Percentiles rank a stretch among this genome's conserved stretches.
phyloP scores from a whole-genome alignment of 2,329 filamentous ascomycete genomes.

The Colletotrichum echinochloae region DNA sequence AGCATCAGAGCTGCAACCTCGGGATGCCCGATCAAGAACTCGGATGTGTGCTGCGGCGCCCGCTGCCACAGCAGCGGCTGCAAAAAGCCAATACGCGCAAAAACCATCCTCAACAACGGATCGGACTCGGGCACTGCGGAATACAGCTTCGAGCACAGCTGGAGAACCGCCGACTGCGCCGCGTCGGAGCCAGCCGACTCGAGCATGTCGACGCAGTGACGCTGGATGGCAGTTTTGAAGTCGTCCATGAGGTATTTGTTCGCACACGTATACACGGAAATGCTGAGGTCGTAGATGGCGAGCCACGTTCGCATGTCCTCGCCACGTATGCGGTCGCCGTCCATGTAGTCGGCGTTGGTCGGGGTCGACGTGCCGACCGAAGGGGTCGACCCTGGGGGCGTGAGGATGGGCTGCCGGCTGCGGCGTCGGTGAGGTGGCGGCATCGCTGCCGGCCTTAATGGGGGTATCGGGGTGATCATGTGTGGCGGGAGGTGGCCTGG shows the following conservation, averaged over 20 bases:
- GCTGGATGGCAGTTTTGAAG: constrained; percentile 57
- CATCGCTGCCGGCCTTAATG: constrained; percentile 30
- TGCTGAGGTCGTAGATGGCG: constrained; percentile 58
- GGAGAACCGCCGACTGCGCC: constrained; percentile 57
- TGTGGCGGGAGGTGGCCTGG: constrained; percentile 44
- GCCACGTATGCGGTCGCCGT: constrained; percentile 52
- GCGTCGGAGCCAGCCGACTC: constrained; percentile 57
- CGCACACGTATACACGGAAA: constrained; percentile 63
- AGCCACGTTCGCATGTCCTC: constrained; percentile 62
- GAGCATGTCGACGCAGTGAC: constrained; percentile 59
- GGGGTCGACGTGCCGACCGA: constrained; percentile 34
- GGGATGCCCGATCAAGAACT: constrained; percentile 58
- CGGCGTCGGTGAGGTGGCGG: constrained; percentile 37
- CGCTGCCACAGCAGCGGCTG: constrained; percentile 59
- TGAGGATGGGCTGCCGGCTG: constrained; percentile 32
- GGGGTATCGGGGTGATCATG: constrained; percentile 24
- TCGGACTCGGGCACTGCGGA: constrained; percentile 58
- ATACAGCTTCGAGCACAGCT: constrained; percentile 57
- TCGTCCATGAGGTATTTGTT: constrained; percentile 60
- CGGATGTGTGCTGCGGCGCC: constrained; percentile 54
- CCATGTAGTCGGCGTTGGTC: constrained; percentile 41
- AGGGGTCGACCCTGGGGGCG: constrained; percentile 36
- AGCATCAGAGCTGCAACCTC: constrained; percentile 61
- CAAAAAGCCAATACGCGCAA: constrained; percentile 62
- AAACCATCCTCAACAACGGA: constrained; percentile 59